phyloP scores from a whole-genome alignment of 169 alveolate species.

The Babesia ovata region DNA sequence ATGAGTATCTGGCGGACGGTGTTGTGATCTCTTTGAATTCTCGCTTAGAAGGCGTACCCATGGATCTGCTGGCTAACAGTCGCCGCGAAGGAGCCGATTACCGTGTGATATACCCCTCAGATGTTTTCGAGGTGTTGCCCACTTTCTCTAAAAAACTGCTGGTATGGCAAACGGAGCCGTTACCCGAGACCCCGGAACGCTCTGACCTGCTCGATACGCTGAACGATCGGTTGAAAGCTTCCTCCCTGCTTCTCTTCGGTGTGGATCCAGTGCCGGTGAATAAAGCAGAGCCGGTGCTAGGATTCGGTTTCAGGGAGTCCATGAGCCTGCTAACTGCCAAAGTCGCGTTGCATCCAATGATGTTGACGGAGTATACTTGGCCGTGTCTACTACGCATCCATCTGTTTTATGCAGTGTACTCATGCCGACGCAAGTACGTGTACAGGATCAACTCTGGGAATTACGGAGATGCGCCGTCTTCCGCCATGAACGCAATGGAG shows the following conservation, averaged over 20 bases:
- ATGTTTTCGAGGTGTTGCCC: constrained; percentile 46
- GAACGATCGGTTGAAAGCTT: neutral
- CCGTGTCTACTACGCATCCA: constrained; percentile 25
- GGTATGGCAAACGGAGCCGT: constrained; percentile 42
- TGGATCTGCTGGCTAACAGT: constrained; percentile 12
- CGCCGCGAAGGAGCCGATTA: neutral
- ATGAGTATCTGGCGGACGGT: constrained; percentile 15
- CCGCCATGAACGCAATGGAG: constrained; percentile 4
- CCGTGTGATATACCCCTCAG: constrained; percentile 11
- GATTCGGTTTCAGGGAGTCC: constrained; percentile 46
- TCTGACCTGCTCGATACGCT: neutral
- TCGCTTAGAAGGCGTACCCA: constrained; percentile 17
- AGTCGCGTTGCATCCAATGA: constrained; percentile 10
- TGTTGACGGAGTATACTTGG: constrained; percentile 58
- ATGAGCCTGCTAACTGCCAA: constrained; percentile 7
- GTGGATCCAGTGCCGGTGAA: neutral
- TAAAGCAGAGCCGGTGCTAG: constrained; percentile 26
- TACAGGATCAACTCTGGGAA: constrained; percentile 45
- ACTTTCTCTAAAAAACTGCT: constrained; percentile 24
- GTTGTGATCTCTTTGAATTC: neutral
- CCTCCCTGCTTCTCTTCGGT: neutral
- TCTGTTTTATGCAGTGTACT: constrained; percentile 52
- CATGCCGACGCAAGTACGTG: constrained; percentile 15
- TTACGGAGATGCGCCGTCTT: constrained; percentile 34
- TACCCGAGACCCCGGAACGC: constrained; percentile 4